These are phyloP conservation scores for Chytriomyces hyalinus DNA, from an alignment of 192 early-diverging fungal species.

Conservation along the genomic window DNA sequence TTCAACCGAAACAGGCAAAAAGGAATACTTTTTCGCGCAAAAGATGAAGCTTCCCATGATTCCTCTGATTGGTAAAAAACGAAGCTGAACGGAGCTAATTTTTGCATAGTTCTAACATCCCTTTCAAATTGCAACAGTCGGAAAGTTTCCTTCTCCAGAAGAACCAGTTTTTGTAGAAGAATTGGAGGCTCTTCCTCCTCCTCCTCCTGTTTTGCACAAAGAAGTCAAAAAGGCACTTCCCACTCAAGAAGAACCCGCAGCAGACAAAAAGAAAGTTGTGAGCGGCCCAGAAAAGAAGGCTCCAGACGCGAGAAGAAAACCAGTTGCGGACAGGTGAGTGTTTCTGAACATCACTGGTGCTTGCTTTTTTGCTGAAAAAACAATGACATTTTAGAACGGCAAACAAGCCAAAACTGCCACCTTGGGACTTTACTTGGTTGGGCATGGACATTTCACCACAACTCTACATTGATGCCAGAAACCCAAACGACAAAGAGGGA, in stretches of 20 bases:
- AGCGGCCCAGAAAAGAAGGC: background rate
- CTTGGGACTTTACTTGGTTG: slow-evolving; percentile 4
- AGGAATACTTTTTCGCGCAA: slow-evolving; percentile 2
- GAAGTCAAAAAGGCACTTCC: background rate
- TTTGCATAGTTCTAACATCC: background rate
- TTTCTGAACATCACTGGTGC: too few relatives aligned
- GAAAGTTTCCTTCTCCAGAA: background rate
- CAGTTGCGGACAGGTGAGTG: background rate
- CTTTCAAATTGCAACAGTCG: background rate
- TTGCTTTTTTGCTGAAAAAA: background rate
- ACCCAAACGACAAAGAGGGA: background rate
- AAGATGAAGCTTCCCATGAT: slow-evolving; percentile 6
- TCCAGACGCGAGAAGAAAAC: background rate
- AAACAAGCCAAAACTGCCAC: background rate
- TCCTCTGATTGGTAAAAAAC: slow-evolving; percentile 1
- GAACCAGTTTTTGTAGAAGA: background rate
- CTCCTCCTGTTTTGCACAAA: background rate
- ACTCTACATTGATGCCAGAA: slow-evolving; percentile 7
- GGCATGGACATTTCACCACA: background rate
- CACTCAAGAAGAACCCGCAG: background rate
- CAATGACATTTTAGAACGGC: background rate
- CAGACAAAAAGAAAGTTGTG: background rate
- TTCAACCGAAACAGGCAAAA: background rate
- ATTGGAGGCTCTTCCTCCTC: background rate
- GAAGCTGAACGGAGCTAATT: background rate